Percentiles rank a stretch among this genome's conserved stretches.
phyloP scores from a whole-genome alignment of 176 grass and related monocot species.

The barley (Hordeum vulgare) region DNA sequence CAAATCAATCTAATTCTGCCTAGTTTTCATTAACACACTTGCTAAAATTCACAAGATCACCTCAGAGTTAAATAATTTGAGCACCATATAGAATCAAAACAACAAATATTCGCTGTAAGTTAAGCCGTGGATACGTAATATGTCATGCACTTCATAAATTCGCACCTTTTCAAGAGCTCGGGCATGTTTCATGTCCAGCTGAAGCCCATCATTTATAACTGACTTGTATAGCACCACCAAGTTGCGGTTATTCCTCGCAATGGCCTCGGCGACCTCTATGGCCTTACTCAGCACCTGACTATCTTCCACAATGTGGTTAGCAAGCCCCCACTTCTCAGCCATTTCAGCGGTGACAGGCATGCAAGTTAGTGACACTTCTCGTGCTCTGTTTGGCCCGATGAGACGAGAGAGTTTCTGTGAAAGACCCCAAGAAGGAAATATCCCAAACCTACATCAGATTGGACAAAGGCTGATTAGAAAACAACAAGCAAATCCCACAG shows the following conservation, averaged over 20 bases:
- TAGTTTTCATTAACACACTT: background rate
- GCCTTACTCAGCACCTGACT: constrained; percentile 66
- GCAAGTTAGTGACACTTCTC: constrained; percentile 68
- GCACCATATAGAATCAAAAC: background rate
- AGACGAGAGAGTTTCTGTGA: constrained; percentile 87
- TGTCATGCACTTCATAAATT: background rate
- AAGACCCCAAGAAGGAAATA: constrained; percentile 95
- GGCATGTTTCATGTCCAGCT: constrained; percentile 59
- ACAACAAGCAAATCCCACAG: background rate
- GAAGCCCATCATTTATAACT: constrained; percentile 84
- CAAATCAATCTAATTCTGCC: background rate
- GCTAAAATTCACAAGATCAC: background rate
- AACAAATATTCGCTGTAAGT: background rate
- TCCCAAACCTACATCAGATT: constrained; percentile 68
- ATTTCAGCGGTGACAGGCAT: constrained; percentile 66
- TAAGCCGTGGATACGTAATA: background rate
- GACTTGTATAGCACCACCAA: constrained; percentile 77
- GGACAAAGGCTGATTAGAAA: background rate
- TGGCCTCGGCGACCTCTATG: constrained; percentile 52
- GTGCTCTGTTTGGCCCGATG: constrained; percentile 77
- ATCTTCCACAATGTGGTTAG: constrained; percentile 70
- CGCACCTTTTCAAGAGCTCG: constrained; percentile 72
- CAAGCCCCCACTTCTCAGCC: constrained; percentile 88
- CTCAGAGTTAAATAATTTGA: background rate
- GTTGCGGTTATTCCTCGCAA: constrained; percentile 65